phyloP scores from a whole-genome alignment of 2,329 filamentous ascomycete species.

The Neodidymelliopsis sp. region DNA sequence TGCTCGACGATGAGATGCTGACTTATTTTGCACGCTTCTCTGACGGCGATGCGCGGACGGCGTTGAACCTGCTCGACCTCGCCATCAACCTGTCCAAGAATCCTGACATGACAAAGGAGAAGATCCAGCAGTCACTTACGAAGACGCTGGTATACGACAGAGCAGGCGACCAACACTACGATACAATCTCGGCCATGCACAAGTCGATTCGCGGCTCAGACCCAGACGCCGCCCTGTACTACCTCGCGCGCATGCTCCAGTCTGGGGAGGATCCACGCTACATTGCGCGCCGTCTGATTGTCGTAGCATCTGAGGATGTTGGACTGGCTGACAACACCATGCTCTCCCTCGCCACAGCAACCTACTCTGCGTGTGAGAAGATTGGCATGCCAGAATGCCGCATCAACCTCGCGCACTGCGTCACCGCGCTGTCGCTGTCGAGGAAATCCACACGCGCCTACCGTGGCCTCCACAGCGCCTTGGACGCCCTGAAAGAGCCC shows the following conservation, averaged over 20 bases:
- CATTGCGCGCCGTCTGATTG: constrained; percentile 89
- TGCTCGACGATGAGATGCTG: constrained; percentile 81
- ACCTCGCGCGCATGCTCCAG: constrained; percentile 93
- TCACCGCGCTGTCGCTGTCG: constrained; percentile 79
- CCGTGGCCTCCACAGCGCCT: constrained; percentile 79
- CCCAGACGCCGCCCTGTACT: constrained; percentile 89
- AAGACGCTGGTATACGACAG: constrained; percentile 95
- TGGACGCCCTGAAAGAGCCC: constrained; percentile 79
- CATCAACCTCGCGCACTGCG: constrained; percentile 88
- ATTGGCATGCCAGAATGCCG: constrained; percentile 95
- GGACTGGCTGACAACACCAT: constrained; percentile 87
- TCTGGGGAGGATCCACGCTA: constrained; percentile 94
- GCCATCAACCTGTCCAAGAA: constrained; percentile 78
- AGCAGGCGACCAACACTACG: constrained; percentile 95
- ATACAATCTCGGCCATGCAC: constrained; percentile 96
- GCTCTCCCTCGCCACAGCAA: constrained; percentile 81
- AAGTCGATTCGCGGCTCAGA: constrained; percentile 91
- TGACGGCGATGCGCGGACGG: constrained; percentile 91
- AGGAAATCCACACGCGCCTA: constrained; percentile 91
- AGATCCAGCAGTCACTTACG: constrained; percentile 83
- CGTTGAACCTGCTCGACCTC: constrained; percentile 89
- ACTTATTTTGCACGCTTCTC: constrained; percentile 84
- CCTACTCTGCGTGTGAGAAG: constrained; percentile 88
- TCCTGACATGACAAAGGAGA: constrained; percentile 72
- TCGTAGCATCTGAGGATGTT: constrained; percentile 93